Evolutionary conservation across 2,329 filamentous ascomycete genomes (phyloP).

Genomic region (Penicillium sp.): DNA sequence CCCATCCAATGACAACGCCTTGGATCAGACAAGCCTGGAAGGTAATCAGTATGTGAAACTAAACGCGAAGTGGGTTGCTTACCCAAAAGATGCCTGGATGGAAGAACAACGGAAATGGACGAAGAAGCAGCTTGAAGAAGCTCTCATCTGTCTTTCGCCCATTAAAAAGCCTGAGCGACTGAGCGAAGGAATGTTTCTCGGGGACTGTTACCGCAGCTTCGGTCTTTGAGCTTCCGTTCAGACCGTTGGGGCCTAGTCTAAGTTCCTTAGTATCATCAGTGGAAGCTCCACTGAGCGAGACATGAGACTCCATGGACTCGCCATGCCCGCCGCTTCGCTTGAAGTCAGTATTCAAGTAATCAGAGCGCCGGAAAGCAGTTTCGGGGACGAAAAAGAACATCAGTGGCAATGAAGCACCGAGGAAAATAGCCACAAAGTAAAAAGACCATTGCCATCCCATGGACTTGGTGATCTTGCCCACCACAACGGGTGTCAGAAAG

Average conservation of each 20-base stretch:
- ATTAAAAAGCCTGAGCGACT: constrained; percentile 70
- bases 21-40: constrained; percentile 67
- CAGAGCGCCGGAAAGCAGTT: constrained; percentile 71
- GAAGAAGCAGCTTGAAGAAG: constrained; percentile 64
- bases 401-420: constrained; percentile 65
- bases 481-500: constrained; percentile 82
- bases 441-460: constrained; percentile 88
- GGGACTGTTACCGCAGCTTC: constrained; percentile 27
- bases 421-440: constrained; percentile 83
- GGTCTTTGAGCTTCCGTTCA: constrained; percentile 7
- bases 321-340: constrained; percentile 36
- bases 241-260: neutral
- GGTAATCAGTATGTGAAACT: constrained; percentile 9
- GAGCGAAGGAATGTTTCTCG: constrained; percentile 57
- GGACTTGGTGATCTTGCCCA: constrained; percentile 75
- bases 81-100: constrained; percentile 84
- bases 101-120: constrained; percentile 77
- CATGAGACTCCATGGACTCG: constrained; percentile 16
- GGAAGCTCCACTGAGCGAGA: constrained; percentile 6
- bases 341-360: constrained; percentile 69
- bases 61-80: constrained; percentile 31
- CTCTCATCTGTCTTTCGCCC: constrained; percentile 77
- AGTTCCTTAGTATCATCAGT: constrained; percentile 15
- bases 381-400: constrained; percentile 81
- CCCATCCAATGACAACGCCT: constrained; percentile 91